Evolutionary conservation across 345 rosid genomes (phyloP).

Genomic region (Citrus sp.): DNA sequence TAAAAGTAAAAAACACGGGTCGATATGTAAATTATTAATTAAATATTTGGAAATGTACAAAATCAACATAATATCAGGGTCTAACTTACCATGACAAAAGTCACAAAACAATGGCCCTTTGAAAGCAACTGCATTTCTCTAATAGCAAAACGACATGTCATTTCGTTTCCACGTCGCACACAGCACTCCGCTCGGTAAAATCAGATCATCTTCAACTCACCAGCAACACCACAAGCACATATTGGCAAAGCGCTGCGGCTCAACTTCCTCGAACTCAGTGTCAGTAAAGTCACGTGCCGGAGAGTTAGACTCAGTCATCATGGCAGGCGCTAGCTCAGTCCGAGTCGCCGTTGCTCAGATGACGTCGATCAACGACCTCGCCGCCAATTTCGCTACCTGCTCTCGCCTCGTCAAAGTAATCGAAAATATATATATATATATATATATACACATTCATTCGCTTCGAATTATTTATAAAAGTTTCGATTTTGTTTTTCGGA

Average conservation of each 20-base stretch:
- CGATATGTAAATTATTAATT: too few relatives aligned
- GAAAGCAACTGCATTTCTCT: neutral
- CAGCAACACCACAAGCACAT: neutral
- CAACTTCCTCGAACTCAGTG: neutral
- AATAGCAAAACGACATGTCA: neutral
- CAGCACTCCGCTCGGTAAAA: neutral
- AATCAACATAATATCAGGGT: neutral
- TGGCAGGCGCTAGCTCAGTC: slow-evolving; percentile 49
- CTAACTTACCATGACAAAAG: neutral
- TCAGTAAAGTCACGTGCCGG: slow-evolving; percentile 22
- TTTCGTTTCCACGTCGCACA: slow-evolving; percentile 1
- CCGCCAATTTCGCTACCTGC: slow-evolving; percentile 81
- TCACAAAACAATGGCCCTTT: neutral
- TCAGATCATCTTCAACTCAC: neutral
- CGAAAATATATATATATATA: too few relatives aligned
- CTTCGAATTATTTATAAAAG: neutral
- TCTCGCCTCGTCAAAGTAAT: slow-evolving; percentile 78
- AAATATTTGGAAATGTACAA: too few relatives aligned
- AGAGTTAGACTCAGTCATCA: slow-evolving; percentile 26
- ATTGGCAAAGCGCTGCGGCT: neutral
- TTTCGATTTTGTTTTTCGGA: neutral
- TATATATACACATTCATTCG: too few relatives aligned
- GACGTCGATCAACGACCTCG: slow-evolving; percentile 84
- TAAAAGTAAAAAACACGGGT: neutral
- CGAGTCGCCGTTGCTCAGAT: slow-evolving; percentile 97